Conservation (phyloP, 257 asterid species). For the Mitragyna speciosa region DNA sequence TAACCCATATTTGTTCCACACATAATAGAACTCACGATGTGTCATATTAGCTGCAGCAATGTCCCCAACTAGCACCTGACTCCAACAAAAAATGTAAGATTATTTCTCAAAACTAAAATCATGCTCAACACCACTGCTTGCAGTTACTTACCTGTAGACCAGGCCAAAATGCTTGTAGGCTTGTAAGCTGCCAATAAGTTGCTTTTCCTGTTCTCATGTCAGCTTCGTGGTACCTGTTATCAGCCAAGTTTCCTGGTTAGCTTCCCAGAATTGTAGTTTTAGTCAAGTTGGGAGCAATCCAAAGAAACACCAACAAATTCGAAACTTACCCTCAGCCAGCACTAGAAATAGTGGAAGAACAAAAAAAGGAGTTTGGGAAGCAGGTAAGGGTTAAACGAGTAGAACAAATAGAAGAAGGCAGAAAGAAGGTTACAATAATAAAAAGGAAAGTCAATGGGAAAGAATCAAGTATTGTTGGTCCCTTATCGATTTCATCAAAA, state of each 20-base stretch:
- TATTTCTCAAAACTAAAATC: constrained; percentile 12
- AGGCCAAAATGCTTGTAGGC: constrained; percentile 99
- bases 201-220: constrained; percentile 98
- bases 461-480: neutral
- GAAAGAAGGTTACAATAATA: neutral
- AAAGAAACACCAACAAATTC: neutral
- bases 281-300: neutral
- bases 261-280: neutral
- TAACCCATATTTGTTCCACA: constrained; percentile 87
- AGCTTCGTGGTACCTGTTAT: constrained; percentile 92
- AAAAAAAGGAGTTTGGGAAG: neutral
- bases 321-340: neutral
- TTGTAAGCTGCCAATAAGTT: constrained; percentile 96
- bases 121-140: neutral
- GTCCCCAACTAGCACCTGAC: constrained; percentile 91
- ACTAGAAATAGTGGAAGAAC: neutral
- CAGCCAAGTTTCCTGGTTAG: constrained; percentile 16
- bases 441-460: neutral
- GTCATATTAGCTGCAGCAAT: constrained; percentile 87
- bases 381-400: neutral
- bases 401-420: neutral
- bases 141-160: constrained; percentile 69
- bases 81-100: constrained; percentile 29
- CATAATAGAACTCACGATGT: constrained; percentile 78
- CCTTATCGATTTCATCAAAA: neutral